Conservation (phyloP, 305 asterid species). For the Salvia sclarea region DNA sequence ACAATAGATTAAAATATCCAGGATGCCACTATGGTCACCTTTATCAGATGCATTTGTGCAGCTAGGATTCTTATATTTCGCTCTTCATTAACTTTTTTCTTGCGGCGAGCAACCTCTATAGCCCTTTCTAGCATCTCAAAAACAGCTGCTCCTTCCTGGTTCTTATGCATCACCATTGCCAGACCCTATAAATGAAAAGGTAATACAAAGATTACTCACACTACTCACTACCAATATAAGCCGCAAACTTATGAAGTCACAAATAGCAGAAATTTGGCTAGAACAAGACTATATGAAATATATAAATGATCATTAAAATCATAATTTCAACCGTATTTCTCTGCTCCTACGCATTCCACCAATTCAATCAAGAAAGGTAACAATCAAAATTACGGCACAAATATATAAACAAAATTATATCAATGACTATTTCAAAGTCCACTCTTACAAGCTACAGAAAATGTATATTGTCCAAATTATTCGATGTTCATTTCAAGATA, state of each 20-base stretch:
- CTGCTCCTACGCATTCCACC: not conserved
- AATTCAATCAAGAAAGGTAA: not conserved
- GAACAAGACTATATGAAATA: not conserved
- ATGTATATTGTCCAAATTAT: too few species aligned
- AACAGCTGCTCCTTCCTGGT: constrained; percentile 76
- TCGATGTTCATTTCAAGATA: not conserved
- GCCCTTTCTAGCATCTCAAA: constrained; percentile 81
- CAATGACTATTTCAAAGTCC: not conserved
- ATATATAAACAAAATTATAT: not conserved
- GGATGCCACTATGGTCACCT: constrained; percentile 44
- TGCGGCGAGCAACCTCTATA: constrained; percentile 56
- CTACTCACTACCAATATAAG: too few species aligned
- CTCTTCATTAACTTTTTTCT: constrained; percentile 66
- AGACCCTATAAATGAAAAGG: constrained; percentile 52
- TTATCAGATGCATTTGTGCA: constrained; percentile 87
- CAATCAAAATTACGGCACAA: not conserved
- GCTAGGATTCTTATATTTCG: constrained; percentile 72
- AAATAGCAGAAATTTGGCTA: constrained; percentile 7
- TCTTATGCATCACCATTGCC: constrained; percentile 95
- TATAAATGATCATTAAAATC: not conserved
- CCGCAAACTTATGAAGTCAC: too few species aligned
- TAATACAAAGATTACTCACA: constrained; percentile 9
- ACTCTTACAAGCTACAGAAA: not conserved
- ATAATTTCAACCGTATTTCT: not conserved
- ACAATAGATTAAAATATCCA: constrained; percentile 2